Evolutionary conservation across 73 alveolate genomes (phyloP).

Genomic region (Tetrahymena thermophila): DNA sequence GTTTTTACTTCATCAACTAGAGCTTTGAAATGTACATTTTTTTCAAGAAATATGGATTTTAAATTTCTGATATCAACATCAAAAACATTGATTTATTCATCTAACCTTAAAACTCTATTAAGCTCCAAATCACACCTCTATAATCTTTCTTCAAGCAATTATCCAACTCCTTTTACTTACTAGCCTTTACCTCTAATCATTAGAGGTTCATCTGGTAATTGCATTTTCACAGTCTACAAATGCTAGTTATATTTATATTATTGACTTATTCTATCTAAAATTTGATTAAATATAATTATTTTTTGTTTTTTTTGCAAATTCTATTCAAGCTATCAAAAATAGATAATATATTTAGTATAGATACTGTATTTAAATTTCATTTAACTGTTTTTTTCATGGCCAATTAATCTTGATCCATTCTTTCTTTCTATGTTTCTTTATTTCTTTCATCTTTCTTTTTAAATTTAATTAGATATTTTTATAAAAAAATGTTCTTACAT

Average conservation of each 20-base stretch:
- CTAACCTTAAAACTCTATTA: neutral
- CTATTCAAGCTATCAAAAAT: neutral
- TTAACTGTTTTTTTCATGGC: neutral
- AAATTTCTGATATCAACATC: neutral
- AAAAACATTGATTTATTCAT: neutral
- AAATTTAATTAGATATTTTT: neutral
- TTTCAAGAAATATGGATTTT: neutral
- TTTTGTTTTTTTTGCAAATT: neutral
- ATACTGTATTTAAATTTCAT: neutral
- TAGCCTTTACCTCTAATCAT: neutral
- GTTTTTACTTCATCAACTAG: neutral
- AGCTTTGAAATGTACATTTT: neutral
- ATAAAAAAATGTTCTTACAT: too few relatives aligned
- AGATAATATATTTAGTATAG: neutral
- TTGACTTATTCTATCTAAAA: neutral
- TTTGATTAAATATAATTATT: neutral
- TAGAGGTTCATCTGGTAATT: neutral
- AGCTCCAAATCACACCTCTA: neutral
- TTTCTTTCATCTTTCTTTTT: neutral
- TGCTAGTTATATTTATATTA: neutral
- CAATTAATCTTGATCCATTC: neutral
- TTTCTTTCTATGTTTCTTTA: too few relatives aligned
- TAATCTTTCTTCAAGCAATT: neutral
- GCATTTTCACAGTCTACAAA: neutral
- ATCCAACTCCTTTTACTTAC: neutral